Percentiles rank a stretch among this genome's conserved stretches.
Conservation (phyloP, 192 early-diverging fungal species). For the Linnemannia elongata region DNA sequence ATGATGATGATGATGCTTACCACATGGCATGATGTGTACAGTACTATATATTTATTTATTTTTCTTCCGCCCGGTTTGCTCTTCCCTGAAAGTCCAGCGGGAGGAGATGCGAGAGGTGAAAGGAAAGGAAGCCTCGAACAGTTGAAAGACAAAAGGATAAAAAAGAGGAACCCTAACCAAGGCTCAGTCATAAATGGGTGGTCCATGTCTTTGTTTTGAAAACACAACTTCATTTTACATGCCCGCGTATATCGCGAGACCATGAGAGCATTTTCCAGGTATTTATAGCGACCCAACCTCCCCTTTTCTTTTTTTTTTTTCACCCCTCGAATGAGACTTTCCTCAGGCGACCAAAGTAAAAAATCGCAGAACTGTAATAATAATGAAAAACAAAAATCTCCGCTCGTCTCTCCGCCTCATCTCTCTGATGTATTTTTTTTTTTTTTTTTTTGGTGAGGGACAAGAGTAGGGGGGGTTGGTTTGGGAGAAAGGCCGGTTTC, state of each 20-base stretch:
- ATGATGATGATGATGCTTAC: too few relatives aligned
- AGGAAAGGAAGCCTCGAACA: background rate
- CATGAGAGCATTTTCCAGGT: background rate
- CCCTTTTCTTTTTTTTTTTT: background rate
- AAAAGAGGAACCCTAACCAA: background rate
- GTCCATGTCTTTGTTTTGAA: background rate
- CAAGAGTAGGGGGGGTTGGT: background rate
- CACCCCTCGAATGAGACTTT: background rate
- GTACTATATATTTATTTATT: too few relatives aligned
- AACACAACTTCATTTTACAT: background rate
- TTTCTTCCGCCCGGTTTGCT: too few relatives aligned
- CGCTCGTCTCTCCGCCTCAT: conserved; percentile 5
- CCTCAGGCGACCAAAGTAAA: background rate
- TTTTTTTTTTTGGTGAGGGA: background rate
- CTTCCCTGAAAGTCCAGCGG: too few relatives aligned
- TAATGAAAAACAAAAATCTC: background rate
- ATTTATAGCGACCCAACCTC: too few relatives aligned
- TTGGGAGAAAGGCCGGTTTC: background rate
- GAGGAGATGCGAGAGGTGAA: background rate
- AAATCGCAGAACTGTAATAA: background rate
- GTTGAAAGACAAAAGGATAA: background rate
- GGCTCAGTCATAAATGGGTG: background rate
- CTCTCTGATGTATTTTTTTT: too few relatives aligned
- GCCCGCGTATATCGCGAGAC: background rate
- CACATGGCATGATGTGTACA: too few relatives aligned